Conservation (phyloP, 2,329 filamentous ascomycete genomes). For the Phialocephala subalpina region DNA sequence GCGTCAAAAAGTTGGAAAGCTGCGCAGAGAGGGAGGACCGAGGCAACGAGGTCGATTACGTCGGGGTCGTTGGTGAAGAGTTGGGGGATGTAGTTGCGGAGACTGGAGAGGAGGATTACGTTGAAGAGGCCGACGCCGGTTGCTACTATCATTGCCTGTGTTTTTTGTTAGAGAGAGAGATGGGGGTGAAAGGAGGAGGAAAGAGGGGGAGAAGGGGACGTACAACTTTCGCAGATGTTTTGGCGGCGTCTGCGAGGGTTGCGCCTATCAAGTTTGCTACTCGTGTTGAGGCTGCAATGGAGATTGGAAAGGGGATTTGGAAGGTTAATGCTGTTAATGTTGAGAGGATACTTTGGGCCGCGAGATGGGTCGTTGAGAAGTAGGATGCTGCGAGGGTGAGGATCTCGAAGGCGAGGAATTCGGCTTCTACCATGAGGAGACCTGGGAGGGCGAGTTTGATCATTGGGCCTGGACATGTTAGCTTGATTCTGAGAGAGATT, state of each 20-base stretch:
- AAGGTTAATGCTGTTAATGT: slow-evolving; percentile 83
- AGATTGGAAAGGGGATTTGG: slow-evolving; percentile 91
- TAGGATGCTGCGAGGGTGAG: slow-evolving; percentile 84
- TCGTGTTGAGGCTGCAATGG: slow-evolving; percentile 86
- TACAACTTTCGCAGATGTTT: slow-evolving; percentile 77
- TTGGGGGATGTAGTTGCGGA: slow-evolving; percentile 77
- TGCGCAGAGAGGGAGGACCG: slow-evolving; percentile 80
- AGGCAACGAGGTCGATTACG: slow-evolving; percentile 73
- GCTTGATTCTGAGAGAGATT: slow-evolving; percentile 4
- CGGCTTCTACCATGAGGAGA: slow-evolving; percentile 92
- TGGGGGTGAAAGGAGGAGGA: too few relatives aligned
- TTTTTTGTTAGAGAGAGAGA: too few relatives aligned
- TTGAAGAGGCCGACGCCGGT: slow-evolving; percentile 82
- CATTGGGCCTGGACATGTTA: slow-evolving; percentile 66
- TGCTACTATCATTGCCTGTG: slow-evolving; percentile 66
- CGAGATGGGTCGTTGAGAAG: slow-evolving; percentile 80
- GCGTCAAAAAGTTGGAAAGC: slow-evolving; percentile 92
- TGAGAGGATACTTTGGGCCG: slow-evolving; percentile 86
- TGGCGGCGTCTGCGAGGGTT: slow-evolving; percentile 80
- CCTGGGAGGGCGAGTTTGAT: slow-evolving; percentile 87
- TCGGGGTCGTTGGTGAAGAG: slow-evolving; percentile 80
- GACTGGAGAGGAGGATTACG: slow-evolving; percentile 69
- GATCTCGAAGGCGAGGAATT: slow-evolving; percentile 93
- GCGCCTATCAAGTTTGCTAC: slow-evolving; percentile 94
- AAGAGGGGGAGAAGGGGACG: slow-evolving; percentile 14